These are phyloP conservation scores for Talaromyces sp. DNA, from an alignment of 2,329 filamentous ascomycete species.

Conservation along the genomic window DNA sequence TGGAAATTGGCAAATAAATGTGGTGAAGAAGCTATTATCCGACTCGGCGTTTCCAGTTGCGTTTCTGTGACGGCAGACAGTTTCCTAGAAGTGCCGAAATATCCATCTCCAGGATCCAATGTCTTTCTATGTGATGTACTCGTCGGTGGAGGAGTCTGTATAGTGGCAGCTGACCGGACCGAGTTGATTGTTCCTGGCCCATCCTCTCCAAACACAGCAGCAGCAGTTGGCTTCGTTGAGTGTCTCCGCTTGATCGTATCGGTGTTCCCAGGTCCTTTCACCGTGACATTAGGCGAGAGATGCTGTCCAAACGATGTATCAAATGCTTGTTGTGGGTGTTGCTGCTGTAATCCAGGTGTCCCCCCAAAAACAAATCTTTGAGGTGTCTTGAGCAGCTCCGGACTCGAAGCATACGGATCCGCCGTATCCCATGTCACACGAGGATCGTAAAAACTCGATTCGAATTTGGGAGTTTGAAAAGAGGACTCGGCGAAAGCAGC, in stretches of 20 bases:
- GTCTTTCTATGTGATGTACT: slow-evolving; percentile 53
- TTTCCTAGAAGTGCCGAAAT: slow-evolving; percentile 19
- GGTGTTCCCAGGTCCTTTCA: slow-evolving; percentile 26
- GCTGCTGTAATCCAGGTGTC: slow-evolving; percentile 26
- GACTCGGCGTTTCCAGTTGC: slow-evolving; percentile 46
- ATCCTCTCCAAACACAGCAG: slow-evolving; percentile 28
- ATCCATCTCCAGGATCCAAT: slow-evolving; percentile 28
- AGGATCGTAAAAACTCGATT: slow-evolving; percentile 47
- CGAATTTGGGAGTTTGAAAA: slow-evolving; percentile 47
- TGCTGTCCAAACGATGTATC: slow-evolving; percentile 17
- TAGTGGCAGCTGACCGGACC: slow-evolving; percentile 45
- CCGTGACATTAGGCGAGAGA: slow-evolving; percentile 19
- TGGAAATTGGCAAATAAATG: slow-evolving; percentile 53
- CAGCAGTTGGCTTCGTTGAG: slow-evolving; percentile 27
- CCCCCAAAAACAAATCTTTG: slow-evolving; percentile 35
- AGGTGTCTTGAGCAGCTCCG: slow-evolving; percentile 44
- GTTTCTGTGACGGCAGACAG: slow-evolving; percentile 25
- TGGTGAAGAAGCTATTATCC: slow-evolving; percentile 44
- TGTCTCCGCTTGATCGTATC: slow-evolving; percentile 35
- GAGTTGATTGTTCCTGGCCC: slow-evolving; percentile 34
- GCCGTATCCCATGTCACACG: slow-evolving; percentile 47
- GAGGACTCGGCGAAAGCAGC: slow-evolving; percentile 35
- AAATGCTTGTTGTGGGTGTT: slow-evolving; percentile 10
- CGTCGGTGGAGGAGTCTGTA: slow-evolving; percentile 62
- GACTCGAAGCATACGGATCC: slow-evolving; percentile 47